phyloP scores from a whole-genome alignment of 768 basidiomycete species.

The Russula virescens region DNA sequence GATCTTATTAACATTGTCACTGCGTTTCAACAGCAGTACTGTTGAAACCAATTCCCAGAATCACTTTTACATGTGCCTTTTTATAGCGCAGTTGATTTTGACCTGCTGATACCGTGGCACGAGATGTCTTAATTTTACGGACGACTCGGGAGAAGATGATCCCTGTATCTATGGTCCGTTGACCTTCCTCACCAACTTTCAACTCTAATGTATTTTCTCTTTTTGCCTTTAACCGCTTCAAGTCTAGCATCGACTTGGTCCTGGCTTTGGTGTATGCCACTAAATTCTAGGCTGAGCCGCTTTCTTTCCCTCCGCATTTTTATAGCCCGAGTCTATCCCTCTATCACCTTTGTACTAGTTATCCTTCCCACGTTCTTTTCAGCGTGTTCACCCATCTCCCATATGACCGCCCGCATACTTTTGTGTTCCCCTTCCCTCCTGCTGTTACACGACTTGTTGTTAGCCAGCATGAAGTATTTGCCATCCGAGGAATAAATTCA shows the following conservation, averaged over 20 bases:
- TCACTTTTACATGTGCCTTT: too few species aligned
- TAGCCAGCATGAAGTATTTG: too few species aligned
- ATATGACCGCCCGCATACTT: conserved; percentile 76
- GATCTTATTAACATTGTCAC: too few species aligned
- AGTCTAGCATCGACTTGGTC: conserved; percentile 52
- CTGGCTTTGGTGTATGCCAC: not conserved
- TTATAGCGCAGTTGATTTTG: too few species aligned
- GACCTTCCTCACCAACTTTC: not conserved
- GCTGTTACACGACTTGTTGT: conserved; percentile 25
- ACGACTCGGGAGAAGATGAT: too few species aligned
- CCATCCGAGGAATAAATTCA: conserved; percentile 70
- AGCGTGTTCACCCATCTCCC: conserved; percentile 70
- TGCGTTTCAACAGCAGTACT: too few species aligned
- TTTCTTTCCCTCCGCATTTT: conserved; percentile 30
- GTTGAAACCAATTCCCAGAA: too few species aligned
- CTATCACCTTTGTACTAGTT: conserved; percentile 8
- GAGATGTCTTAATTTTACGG: too few species aligned
- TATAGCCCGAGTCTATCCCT: conserved; percentile 36
- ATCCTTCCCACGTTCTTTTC: conserved; percentile 18
- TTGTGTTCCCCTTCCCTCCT: conserved; percentile 83
- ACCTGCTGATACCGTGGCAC: too few species aligned
- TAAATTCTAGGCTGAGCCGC: not conserved
- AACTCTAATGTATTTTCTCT: conserved; percentile 43
- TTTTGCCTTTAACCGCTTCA: conserved; percentile 73
- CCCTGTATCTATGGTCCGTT: too few species aligned